Evolutionary conservation across 352 stramenopile species (phyloP), one percentile per base, ranked within the genome.

Genomic region (Pythium grandisporangium): DNA sequence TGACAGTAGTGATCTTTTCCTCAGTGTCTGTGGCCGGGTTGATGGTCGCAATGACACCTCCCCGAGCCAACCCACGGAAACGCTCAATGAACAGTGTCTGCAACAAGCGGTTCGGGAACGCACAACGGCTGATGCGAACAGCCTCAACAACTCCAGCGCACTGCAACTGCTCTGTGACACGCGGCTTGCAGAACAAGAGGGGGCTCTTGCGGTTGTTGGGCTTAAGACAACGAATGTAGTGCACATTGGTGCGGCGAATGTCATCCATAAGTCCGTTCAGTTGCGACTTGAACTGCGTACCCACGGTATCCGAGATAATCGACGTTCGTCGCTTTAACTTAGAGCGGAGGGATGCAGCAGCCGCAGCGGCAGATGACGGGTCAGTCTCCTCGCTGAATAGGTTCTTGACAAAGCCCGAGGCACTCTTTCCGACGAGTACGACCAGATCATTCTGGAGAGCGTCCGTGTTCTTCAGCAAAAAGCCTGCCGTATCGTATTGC

Each of bases 151-250:
- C 95, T 68, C 97, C 97, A 43, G 93, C 93, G 50, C 98, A 99
- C 49, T 85, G 76, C 10, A 98, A 59, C 77, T 99, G 96, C 61
- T 99, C 90, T 5, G 95, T 96, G 8, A 98, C 79, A 41, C 93
- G 70, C 32, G 87, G 63, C 47, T 97, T 80, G 53, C 91, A 92
- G 55, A 98, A 92, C 12, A 83, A 42, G 12, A 58, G 23, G 33
- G 78, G 44, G 44, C 96, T 96, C 58, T 98, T 96, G 30, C 95
- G 79, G 55, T 96, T 84, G 61, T 99, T 99, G 0, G 96, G 95
- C 67, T 99, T 99, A 53, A 99, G 95, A 64, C 96, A 99, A 25
- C 96, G 82, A 52, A 99, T 96, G 69, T 99, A 99, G 59, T 99
- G 96, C 20, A 97, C 93, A 46, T 98, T 86, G 2, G 93, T 98